Percentiles rank a stretch among this genome's conserved stretches.
These are phyloP conservation scores for Penicillium atrosanguineum DNA, from an alignment of 495 filamentous ascomycete genomes.

Conservation along the genomic window DNA sequence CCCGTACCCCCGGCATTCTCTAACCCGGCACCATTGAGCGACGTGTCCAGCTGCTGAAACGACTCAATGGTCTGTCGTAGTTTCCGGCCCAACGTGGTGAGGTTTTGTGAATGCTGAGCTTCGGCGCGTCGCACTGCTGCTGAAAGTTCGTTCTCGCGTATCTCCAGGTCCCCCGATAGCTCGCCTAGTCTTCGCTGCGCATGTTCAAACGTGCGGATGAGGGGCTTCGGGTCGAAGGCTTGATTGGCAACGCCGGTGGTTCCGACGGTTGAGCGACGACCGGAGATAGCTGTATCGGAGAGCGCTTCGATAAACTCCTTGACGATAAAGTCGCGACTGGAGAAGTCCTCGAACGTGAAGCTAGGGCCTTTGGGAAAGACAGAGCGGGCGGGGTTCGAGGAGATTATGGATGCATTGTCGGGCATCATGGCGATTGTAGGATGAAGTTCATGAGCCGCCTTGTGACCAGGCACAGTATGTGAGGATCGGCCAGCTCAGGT, in stretches of 20 bases:
- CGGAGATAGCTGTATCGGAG: slow-evolving; percentile 77
- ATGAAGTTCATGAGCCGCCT: slow-evolving; percentile 17
- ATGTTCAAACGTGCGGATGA: slow-evolving; percentile 94
- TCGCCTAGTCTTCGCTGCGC: slow-evolving; percentile 73
- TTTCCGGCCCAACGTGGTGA: slow-evolving; percentile 79
- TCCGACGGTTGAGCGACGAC: slow-evolving; percentile 61
- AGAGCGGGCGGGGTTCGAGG: slow-evolving; percentile 48
- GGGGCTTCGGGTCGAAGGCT: slow-evolving; percentile 94
- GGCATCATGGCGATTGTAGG: slow-evolving; percentile 28
- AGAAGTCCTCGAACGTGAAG: slow-evolving; percentile 88
- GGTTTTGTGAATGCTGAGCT: slow-evolving; percentile 83
- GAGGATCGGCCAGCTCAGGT: slow-evolving; percentile 1
- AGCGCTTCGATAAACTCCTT: slow-evolving; percentile 95
- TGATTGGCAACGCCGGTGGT: slow-evolving; percentile 54
- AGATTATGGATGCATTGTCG: slow-evolving; percentile 40
- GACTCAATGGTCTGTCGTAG: slow-evolving; percentile 86
- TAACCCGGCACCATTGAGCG: slow-evolving; percentile 54
- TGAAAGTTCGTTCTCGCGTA: slow-evolving; percentile 82
- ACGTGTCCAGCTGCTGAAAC: slow-evolving; percentile 84
- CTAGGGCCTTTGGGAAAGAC: slow-evolving; percentile 75
- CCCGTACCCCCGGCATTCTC: slow-evolving; percentile 80
- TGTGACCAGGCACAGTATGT: not conserved
- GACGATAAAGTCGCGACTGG: slow-evolving; percentile 85
- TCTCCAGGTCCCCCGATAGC: slow-evolving; percentile 82
- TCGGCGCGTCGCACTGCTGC: slow-evolving; percentile 89